Base-by-base conservation (phyloP, 306 rosid species). In the cucumber (Cucumis sativus) region DNA sequence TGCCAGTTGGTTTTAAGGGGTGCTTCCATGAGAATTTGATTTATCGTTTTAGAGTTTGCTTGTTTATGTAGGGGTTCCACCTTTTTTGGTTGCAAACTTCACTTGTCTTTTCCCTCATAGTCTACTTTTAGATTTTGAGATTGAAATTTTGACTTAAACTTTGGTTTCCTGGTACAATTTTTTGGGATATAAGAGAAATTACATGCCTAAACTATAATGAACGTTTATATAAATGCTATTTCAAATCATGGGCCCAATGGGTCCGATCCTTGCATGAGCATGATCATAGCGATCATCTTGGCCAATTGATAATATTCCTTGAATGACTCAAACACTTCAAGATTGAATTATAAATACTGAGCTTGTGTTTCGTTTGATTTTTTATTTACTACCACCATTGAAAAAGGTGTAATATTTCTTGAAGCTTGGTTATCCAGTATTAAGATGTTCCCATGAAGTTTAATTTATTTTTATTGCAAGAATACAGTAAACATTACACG, bases 1-100 rank as follows among this genome's bases (percentile, higher is more conserved):
- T 18, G 30, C 77, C 9, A 81, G 82, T 17, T 86, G 87, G 89
- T 81, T 81, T 0, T 71, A 18, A 78, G 76, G 12, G 55, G 57
- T 23, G 25, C 14, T 64, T 64, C 41, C 55, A 16, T 7, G 75
- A 55, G 43, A 69, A 20, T 35, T 35, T 7, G 39, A 47, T 23
- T 47, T 23, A 23, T 70, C n/a, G 18, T 70, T 47, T 0, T 70
- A 21, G 41, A 25, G 59, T 45, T 47, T 45, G 20, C 40, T 70
- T 70, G 75, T 45, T 47, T 70, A 20, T 45, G 75, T 47, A 70
- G 75, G 57, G 17, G 75, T 21, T 11, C 37, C 21, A 15, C 58
- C 39, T 12, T 70, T 70, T 47, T 45, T 47, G 55, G 76, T 14
- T 47, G 39, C 41, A 23, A 15, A 70, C 28, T 43, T 70, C 41